These are phyloP conservation scores for Drechslerella coelobrocha DNA, from an alignment of 2,329 filamentous ascomycete species.

Conservation along the genomic window DNA sequence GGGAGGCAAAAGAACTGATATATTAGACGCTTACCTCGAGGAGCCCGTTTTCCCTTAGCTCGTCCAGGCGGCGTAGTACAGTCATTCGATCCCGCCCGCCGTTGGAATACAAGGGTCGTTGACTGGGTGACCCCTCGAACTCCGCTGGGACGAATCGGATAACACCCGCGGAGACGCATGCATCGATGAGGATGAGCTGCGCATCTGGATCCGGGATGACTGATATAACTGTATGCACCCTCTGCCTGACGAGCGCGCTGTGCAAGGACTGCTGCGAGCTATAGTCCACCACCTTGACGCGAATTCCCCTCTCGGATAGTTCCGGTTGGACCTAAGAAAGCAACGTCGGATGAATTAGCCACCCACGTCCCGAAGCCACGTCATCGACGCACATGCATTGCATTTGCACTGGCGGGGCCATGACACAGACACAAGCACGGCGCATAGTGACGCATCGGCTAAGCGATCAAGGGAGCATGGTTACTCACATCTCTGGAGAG, in stretches of 20 bases:
- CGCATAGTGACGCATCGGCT: constrained; percentile 22
- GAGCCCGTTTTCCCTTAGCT: constrained; percentile 41
- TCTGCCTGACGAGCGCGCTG: constrained; percentile 31
- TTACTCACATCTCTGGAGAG: constrained; percentile 53
- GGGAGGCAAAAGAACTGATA: not conserved
- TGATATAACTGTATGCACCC: constrained; percentile 52
- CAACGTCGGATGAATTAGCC: constrained; percentile 37
- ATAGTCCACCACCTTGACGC: constrained; percentile 53
- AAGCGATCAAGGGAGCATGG: constrained; percentile 37
- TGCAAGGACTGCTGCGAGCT: constrained; percentile 22
- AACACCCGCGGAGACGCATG: constrained; percentile 52
- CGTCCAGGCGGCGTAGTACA: constrained; percentile 51
- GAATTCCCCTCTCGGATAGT: constrained; percentile 44
- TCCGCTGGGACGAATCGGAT: constrained; percentile 53
- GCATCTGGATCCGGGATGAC: constrained; percentile 42
- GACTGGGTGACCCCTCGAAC: constrained; percentile 52
- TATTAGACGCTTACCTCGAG: constrained; percentile 26
- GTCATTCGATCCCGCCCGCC: constrained; percentile 49
- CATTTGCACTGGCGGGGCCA: not conserved
- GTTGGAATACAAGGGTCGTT: constrained; percentile 51
- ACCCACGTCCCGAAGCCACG: constrained; percentile 24
- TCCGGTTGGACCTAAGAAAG: constrained; percentile 48
- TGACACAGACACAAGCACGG: not conserved
- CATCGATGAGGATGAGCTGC: constrained; percentile 53
- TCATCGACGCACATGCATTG: constrained; percentile 18